A percentile compares a stretch with the other conserved stretches of the same genome.
These are phyloP conservation scores for Globisporangium lucens DNA, from an alignment of 352 stramenopile species.

Conservation along the genomic window DNA sequence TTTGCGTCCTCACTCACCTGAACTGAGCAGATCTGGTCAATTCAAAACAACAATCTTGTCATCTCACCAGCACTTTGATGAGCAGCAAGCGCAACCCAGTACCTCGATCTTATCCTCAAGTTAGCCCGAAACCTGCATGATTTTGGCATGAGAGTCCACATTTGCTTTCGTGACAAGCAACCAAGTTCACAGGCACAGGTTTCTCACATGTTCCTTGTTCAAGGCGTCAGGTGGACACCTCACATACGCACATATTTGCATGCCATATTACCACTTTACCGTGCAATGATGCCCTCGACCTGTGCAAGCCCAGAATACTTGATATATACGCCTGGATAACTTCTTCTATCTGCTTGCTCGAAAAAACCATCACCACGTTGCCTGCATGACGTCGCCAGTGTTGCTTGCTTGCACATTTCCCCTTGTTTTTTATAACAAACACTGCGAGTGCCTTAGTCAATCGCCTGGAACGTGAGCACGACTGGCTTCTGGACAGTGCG, in stretches of 20 bases:
- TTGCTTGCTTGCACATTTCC: not conserved
- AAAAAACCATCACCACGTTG: not conserved
- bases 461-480: constrained; percentile 72
- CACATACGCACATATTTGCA: not conserved
- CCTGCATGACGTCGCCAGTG: not conserved
- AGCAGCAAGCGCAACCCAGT: not conserved
- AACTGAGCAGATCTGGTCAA: not conserved
- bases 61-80: not conserved
- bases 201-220: not conserved
- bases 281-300: not conserved
- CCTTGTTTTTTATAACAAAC: not conserved
- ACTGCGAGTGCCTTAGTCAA: constrained; percentile 33
- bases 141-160: not conserved
- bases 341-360: constrained; percentile 10
- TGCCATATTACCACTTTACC: constrained; percentile 1
- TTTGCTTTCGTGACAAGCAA: not conserved
- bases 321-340: constrained; percentile 3
- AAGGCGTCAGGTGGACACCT: not conserved
- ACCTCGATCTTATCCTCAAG: not conserved
- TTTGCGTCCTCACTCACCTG: not conserved
- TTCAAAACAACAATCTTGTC: not conserved
- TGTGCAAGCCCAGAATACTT: constrained; percentile 7
- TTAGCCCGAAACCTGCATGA: not conserved
- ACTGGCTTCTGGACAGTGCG: constrained; percentile 76
- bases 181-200: not conserved